Evolutionary conservation across 139 green algal genomes (phyloP), one percentile per base, ranked within the genome.

Genomic region (Desmodesmus armatus): DNA sequence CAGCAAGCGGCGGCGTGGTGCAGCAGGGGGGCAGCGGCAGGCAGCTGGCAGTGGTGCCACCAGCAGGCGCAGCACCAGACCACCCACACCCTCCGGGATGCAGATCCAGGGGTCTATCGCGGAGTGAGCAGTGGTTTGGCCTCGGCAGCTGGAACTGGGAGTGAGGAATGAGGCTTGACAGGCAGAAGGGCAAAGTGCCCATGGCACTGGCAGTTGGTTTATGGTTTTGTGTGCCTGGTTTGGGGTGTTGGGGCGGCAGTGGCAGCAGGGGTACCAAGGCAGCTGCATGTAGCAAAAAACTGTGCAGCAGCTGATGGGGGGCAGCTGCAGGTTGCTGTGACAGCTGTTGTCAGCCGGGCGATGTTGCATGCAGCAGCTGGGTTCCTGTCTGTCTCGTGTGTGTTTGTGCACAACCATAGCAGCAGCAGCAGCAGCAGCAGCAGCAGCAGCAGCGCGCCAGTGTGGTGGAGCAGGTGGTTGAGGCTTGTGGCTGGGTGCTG

Each of bases 11-110:
- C 13, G 47, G 47, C 47, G 13, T 7, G 47, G 47, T 55, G 69
- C 69, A 74, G 66, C 74, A 66, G 53, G 35, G 25, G 37, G 17
- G 74, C 2, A 15, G 33, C 51, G 51, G 33, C 37, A 63, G 35
- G 74, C 51, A 31, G 51, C 47, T 21, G 40, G 51, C 21, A 51
- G 29, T 13, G 71, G 51, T 43, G 74, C 49, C 55, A 66, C 55
- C 76, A 82, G 74, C 37, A 82, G 76, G 35, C 76, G 55, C 37
- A 82, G 76, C 37, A 82, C 76, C 6, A 35, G 76, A 37, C 76
- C 76, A n/a, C 25, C 76, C 0, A 82, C 76, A 31, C 76, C n/a
- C n/a, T n/a, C 76, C 4, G n/a, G 53, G 25, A 47, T 82, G 35
- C 15, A 40, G 71, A 3, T 78, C 25, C 39, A 9, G 37, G 15